These are phyloP conservation scores for Globisporangium rhizosaccharum DNA, from an alignment of 352 stramenopile genomes.

Conservation along the genomic window DNA sequence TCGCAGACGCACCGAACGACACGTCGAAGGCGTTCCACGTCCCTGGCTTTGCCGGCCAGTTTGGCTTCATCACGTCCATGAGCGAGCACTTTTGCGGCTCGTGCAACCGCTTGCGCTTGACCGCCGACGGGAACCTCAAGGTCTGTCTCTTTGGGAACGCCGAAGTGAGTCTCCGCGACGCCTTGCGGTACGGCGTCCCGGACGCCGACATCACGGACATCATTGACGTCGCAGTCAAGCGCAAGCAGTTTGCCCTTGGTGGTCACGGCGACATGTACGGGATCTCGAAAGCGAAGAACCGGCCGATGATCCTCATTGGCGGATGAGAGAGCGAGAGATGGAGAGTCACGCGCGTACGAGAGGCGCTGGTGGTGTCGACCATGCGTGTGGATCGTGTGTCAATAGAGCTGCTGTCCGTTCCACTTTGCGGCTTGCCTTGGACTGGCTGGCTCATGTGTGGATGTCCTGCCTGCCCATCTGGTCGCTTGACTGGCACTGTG, in stretches of 20 bases:
- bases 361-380: not conserved
- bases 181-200: conserved; percentile 69
- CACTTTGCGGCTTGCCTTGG: too few species aligned
- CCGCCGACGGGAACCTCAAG: conserved; percentile 93
- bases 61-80: conserved; percentile 98
- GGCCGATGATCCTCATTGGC: conserved; percentile 97
- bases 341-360: not conserved
- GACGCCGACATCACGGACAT: conserved; percentile 85
- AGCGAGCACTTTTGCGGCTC: conserved; percentile 96
- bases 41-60: conserved; percentile 54
- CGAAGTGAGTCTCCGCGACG: conserved; percentile 91
- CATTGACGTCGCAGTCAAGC: conserved; percentile 87
- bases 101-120: conserved; percentile 97
- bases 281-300: conserved; percentile 90
- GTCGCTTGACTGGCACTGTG: too few species aligned
- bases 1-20: conserved; percentile 84
- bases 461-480: too few species aligned
- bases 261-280: conserved; percentile 93
- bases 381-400: not conserved
- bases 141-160: conserved; percentile 96
- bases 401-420: too few species aligned
- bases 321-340: conserved; percentile 48
- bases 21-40: conserved; percentile 94
- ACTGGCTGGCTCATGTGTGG: too few species aligned
- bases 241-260: conserved; percentile 93